Evolutionary conservation across 140 eudicot species (phyloP).

Genomic region (Anethum foeniculum): DNA sequence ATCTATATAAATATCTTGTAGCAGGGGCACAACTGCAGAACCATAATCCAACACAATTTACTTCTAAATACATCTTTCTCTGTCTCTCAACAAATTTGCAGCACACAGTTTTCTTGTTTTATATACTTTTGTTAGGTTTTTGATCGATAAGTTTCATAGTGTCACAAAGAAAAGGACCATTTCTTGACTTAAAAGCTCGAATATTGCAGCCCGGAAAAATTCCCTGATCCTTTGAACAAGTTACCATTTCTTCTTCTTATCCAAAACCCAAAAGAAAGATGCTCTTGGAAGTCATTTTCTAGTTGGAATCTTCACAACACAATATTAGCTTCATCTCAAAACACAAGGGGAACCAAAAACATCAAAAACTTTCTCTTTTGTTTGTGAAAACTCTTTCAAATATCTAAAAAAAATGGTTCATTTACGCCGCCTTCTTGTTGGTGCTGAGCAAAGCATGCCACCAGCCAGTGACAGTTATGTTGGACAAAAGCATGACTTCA

Average conservation of each 20-base stretch:
- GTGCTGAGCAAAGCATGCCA: constrained; percentile 12
- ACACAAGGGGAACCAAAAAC: background rate
- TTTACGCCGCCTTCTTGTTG: constrained; percentile 26
- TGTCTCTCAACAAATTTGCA: background rate
- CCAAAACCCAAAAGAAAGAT: background rate
- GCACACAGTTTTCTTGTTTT: background rate
- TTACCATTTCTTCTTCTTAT: constrained; percentile 11
- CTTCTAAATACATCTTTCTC: background rate
- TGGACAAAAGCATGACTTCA: background rate
- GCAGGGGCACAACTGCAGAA: background rate
- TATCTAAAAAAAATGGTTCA: constrained; percentile 19
- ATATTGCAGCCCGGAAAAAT: background rate
- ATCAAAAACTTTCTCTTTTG: background rate
- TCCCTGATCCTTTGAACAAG: constrained; percentile 8
- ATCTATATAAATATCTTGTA: background rate
- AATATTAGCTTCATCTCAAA: background rate
- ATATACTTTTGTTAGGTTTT: constrained; percentile 4
- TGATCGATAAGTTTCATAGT: background rate
- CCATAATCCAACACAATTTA: background rate
- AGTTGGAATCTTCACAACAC: constrained; percentile 18
- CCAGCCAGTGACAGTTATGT: constrained; percentile 5
- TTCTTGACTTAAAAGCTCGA: constrained; percentile 6
- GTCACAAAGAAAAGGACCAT: constrained; percentile 7
- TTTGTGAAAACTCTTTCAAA: background rate
- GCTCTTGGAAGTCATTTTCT: constrained; percentile 1